phyloP scores from a whole-genome alignment of 2,329 filamentous ascomycete species.

The Cordyceps tenuipes region DNA sequence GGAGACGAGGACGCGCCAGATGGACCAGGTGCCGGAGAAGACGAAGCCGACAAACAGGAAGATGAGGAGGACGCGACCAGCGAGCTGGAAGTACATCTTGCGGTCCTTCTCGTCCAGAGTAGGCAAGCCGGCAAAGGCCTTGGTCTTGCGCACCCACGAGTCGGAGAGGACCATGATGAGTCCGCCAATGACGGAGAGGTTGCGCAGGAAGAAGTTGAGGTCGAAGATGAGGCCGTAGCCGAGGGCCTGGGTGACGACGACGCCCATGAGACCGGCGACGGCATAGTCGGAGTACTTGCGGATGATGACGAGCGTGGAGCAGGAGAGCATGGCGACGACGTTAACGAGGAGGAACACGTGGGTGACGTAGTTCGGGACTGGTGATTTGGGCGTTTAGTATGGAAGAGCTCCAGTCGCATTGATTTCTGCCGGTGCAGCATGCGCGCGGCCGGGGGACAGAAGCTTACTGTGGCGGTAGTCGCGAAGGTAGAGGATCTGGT shows the following conservation, averaged over 20 bases:
- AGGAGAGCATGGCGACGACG: conserved; percentile 76
- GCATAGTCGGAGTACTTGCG: conserved; percentile 92
- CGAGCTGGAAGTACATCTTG: conserved; percentile 99
- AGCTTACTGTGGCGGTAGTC: conserved; percentile 86
- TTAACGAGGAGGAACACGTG: conserved; percentile 90
- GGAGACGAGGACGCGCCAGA: conserved; percentile 81
- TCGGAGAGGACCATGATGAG: conserved; percentile 97
- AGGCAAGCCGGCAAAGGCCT: conserved; percentile 89
- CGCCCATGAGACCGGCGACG: conserved; percentile 78
- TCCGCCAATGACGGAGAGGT: conserved; percentile 93
- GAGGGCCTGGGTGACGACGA: conserved; percentile 87
- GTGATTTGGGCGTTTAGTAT: conserved; percentile 12
- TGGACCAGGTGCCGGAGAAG: conserved; percentile 85
- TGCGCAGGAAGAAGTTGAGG: conserved; percentile 99
- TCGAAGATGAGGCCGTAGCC: conserved; percentile 98
- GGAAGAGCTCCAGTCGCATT: too few species aligned
- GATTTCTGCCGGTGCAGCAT: too few species aligned
- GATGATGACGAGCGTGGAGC: conserved; percentile 79
- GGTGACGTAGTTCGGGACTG: conserved; percentile 81
- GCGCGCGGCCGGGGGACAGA: not conserved
- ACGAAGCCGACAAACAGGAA: conserved; percentile 97
- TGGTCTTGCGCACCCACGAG: conserved; percentile 95
- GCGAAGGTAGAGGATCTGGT: conserved; percentile 87
- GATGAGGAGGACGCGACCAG: conserved; percentile 88
- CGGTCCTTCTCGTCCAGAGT: conserved; percentile 97